Evolutionary conservation across 805 yeast species (phyloP), one percentile per base, ranked within the genome.

Genomic region (Saccharomycopsis lassenensis): DNA sequence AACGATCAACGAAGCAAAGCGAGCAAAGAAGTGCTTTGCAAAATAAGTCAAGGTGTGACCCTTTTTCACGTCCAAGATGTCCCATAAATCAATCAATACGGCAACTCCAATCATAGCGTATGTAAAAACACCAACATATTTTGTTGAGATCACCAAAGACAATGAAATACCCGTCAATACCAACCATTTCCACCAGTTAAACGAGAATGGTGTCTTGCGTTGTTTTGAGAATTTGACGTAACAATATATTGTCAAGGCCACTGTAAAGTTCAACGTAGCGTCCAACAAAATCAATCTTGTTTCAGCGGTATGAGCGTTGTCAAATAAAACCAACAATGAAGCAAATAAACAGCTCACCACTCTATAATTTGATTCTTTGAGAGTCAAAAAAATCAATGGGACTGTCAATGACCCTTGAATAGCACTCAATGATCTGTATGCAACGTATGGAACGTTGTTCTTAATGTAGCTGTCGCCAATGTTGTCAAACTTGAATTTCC

Each of bases 101-200:
- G 94, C 95, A 39, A 73, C 57, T 22, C 99, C 99, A 47, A 91
- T 74, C 35, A 94, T 74, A 33, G 77, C 67, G 56, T 79, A 91
- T 1, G 97, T 86, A 65, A 91, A 80, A 6, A 81, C 80, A 57
- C 99, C 99, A 29, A 91, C 95, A 57, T 91, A 87, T 55, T 91
- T 91, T 40, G 96, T 91, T 30, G 95, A 81, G 41, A 91, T 89
- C 22, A 91, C 96, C 54, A 89, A 77, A 0, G 96, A 84, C 40
- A 91, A 68, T 1, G 89, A 67, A 6, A 84, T 63, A 26, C 99
- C 99, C 4, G 97, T 89, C 30, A 72, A 57, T 19, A 67, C 53
- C 32, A 91, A 67, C 98, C 98, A 91, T 33, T 62, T 59, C 77
- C 91, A 83, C 98, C 99, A 91, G 37, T 62, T 45, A 27, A 47